A percentile compares a stretch with the other conserved stretches of the same genome.
These are phyloP conservation scores for Lactarius indigo DNA, from an alignment of 768 basidiomycete genomes.

Conservation along the genomic window DNA sequence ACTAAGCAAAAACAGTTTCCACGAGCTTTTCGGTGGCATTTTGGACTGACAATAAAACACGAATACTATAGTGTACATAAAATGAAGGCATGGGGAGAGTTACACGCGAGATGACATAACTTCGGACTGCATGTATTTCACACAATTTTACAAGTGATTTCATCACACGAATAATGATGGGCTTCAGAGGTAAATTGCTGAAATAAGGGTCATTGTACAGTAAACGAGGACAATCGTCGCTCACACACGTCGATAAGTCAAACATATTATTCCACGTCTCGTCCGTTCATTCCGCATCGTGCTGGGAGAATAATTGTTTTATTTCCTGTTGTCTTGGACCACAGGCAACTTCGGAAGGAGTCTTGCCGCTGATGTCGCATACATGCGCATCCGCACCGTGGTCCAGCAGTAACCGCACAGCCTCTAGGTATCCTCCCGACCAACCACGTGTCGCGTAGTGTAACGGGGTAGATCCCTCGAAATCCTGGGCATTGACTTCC, in stretches of 20 bases:
- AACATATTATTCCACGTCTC: no score
- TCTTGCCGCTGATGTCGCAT: no score
- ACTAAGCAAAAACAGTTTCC: background rate
- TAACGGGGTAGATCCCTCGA: background rate
- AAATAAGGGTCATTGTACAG: background rate
- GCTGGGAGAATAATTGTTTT: no score
- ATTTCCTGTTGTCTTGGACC: no score
- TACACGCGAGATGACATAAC: background rate
- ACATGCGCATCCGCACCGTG: background rate
- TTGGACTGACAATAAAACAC: background rate
- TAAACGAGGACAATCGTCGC: background rate
- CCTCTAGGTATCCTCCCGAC: no score
- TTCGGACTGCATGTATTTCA: background rate
- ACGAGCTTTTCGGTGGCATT: no score
- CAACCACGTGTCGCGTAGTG: background rate
- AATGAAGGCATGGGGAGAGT: background rate
- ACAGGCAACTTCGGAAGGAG: no score
- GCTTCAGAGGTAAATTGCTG: background rate
- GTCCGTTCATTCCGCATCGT: no score
- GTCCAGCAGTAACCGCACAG: no score
- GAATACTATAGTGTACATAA: background rate
- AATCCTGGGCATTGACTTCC: background rate
- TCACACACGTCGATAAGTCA: background rate
- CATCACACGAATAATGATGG: no score
- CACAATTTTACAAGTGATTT: no score